Evolutionary conservation across 768 basidiomycete genomes (phyloP), one percentile per base, ranked within the genome.

Genomic region (Suillus brevipes): DNA sequence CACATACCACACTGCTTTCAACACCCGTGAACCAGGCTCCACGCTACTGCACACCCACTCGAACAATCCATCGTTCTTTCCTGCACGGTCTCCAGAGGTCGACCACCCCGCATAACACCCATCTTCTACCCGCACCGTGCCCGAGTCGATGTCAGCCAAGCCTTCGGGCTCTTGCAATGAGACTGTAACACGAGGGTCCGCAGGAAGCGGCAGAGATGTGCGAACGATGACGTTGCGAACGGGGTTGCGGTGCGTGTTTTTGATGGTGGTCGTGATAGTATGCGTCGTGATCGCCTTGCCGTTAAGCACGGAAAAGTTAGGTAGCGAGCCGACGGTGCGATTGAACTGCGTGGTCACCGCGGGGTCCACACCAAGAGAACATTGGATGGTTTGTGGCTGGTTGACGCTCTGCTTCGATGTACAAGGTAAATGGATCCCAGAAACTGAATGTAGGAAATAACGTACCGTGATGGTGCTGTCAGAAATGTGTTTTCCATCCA

Each of bases 1-100:
- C 34, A 77, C 71, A n/a, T 75, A 72, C 70, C 72, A 78, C 5
- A 71, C 66, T 0, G 70, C 71, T 42, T 72, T 73, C 64, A 78
- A 62, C 31, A 73, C 63, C 61, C 67, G 64, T 64, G 68, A 70
- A 18, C 72, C 73, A 13, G 69, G 69, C 6, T 64, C 66, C 45
- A 75, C 49, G 40, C 68, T 66, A 49, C 63, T 56, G 28, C 66
- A 74, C 16, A 75, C 69, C 76, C 78, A 77, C 57, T 78, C 77
- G 18, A 75, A 69, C 28, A 69, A 34, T 6, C 74, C 72, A 9
- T 47, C 67, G 28, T 70, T 61, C 23, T 71, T 69, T 6, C 74
- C 68, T 18, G 73, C 62, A 45, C 65, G 65, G 6, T 64, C 60
- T 1, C 70, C 68, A 4, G 47, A 49, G 38, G 71, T 67, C 45